Percentiles rank a stretch among this genome's conserved stretches.
phyloP scores from a whole-genome alignment of 73 alveolate genomes.

The Blepharisma stoltei region DNA sequence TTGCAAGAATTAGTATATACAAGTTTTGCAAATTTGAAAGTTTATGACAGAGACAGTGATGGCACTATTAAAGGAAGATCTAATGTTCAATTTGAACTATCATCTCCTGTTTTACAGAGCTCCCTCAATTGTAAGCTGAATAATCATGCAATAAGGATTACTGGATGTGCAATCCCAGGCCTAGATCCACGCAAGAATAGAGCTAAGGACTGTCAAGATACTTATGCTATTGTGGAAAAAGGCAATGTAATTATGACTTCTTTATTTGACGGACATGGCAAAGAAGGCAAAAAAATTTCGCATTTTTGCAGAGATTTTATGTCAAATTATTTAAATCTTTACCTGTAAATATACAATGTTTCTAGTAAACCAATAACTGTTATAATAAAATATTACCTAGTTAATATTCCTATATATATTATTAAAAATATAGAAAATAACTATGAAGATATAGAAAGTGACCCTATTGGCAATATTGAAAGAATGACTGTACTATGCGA shows the following conservation, averaged over 20 bases:
- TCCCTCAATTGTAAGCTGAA: not conserved
- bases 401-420: too few species aligned
- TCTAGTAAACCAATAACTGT: too few species aligned
- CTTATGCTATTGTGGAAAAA: not conserved
- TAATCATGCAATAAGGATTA: not conserved
- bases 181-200: constrained; percentile 5
- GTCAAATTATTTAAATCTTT: constrained; percentile 5
- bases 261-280: constrained; percentile 27
- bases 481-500: not conserved
- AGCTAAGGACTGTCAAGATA: constrained; percentile 19
- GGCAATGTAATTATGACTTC: not conserved
- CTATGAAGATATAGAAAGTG: not conserved
- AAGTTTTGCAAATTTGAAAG: too few species aligned
- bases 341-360: too few species aligned
- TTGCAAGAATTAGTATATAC: too few species aligned
- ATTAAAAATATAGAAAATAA: too few species aligned
- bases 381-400: too few species aligned
- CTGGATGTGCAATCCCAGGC: constrained; percentile 24
- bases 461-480: not conserved
- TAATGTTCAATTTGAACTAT: not conserved
- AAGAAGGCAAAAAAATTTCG: constrained; percentile 2
- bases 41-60: not conserved
- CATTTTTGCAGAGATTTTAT: constrained; percentile 8
- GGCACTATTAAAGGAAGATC: not conserved
- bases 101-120: not conserved